These are phyloP conservation scores for Erythrobasidium yunnanense DNA, from an alignment of 768 basidiomycete genomes.

Conservation along the genomic window DNA sequence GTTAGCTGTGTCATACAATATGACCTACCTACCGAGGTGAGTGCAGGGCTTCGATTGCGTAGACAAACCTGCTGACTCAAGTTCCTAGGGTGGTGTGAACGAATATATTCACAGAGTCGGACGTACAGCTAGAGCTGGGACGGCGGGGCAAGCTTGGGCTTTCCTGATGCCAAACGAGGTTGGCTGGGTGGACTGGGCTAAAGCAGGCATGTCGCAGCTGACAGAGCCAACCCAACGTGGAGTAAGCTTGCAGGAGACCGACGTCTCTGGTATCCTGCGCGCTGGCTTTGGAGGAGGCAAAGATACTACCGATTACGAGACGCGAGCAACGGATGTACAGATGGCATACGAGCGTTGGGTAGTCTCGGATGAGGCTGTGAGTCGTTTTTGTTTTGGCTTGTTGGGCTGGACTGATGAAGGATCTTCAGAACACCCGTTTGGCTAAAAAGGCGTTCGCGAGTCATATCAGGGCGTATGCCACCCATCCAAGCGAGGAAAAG, in stretches of 20 bases:
- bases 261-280: slow-evolving; percentile 60
- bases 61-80: no score
- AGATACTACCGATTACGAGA: slow-evolving; percentile 61
- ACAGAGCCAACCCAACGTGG: slow-evolving; percentile 35
- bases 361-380: slow-evolving; percentile 57
- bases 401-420: slow-evolving; percentile 6
- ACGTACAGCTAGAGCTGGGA: slow-evolving; percentile 89
- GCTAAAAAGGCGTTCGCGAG: slow-evolving; percentile 82
- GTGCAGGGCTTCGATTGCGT: neutral
- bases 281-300: slow-evolving; percentile 82
- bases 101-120: slow-evolving; percentile 97
- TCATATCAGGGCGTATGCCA: slow-evolving; percentile 91
- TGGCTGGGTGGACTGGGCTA: slow-evolving; percentile 83
- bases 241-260: slow-evolving; percentile 50
- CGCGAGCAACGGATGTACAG: slow-evolving; percentile 88
- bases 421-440: slow-evolving; percentile 56
- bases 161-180: slow-evolving; percentile 76
- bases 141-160: slow-evolving; percentile 90
- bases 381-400: slow-evolving; percentile 35
- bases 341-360: slow-evolving; percentile 93
- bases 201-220: slow-evolving; percentile 62
- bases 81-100: slow-evolving; percentile 60
- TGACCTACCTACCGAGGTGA: slow-evolving; percentile 78
- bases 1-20: slow-evolving; percentile 91
- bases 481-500: slow-evolving; percentile 89